These are phyloP conservation scores for Olyra latifolia DNA, from an alignment of 176 grass and related monocot species.

Conservation along the genomic window DNA sequence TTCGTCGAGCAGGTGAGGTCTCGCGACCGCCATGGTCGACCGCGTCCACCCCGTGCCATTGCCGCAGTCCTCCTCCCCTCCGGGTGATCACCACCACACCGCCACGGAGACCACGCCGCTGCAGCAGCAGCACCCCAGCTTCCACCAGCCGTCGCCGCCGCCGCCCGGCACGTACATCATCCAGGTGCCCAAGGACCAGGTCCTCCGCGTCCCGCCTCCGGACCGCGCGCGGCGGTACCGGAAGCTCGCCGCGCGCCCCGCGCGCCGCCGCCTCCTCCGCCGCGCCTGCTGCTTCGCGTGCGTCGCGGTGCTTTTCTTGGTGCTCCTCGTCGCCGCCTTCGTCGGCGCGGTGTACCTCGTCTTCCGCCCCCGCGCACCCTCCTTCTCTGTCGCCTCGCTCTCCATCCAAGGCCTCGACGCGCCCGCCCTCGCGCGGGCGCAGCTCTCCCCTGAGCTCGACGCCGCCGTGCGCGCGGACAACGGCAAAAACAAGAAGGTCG, in stretches of 20 bases:
- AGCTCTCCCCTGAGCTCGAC: constrained; percentile 33
- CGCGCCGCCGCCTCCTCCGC: constrained; percentile 31
- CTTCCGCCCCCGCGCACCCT: constrained; percentile 64
- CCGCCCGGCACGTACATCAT: constrained; percentile 62
- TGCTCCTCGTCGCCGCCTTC: constrained; percentile 32
- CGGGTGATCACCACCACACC: background rate
- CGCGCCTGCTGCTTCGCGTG: constrained; percentile 33
- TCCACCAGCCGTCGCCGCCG: background rate
- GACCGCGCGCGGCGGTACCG: constrained; percentile 53
- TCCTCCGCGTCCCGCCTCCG: constrained; percentile 65
- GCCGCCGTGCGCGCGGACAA: constrained; percentile 62
- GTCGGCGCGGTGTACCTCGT: constrained; percentile 44
- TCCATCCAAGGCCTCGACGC: constrained; percentile 45
- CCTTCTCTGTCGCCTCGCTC: constrained; percentile 62
- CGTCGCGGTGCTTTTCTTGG: constrained; percentile 2
- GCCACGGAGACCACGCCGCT: constrained; percentile 22
- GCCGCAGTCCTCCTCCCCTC: background rate
- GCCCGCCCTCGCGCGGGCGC: background rate
- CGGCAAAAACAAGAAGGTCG: constrained; percentile 49
- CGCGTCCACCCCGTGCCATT: constrained; percentile 40
- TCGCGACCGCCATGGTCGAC: constrained; percentile 35
- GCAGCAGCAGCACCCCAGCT: constrained; percentile 30
- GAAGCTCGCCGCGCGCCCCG: constrained; percentile 49
- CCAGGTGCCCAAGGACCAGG: constrained; percentile 77
- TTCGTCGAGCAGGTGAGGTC: background rate